Percentiles rank a stretch among this genome's conserved stretches.
phyloP scores from a whole-genome alignment of 2,329 filamentous ascomycete genomes.

The Leptographium radiaticola region DNA sequence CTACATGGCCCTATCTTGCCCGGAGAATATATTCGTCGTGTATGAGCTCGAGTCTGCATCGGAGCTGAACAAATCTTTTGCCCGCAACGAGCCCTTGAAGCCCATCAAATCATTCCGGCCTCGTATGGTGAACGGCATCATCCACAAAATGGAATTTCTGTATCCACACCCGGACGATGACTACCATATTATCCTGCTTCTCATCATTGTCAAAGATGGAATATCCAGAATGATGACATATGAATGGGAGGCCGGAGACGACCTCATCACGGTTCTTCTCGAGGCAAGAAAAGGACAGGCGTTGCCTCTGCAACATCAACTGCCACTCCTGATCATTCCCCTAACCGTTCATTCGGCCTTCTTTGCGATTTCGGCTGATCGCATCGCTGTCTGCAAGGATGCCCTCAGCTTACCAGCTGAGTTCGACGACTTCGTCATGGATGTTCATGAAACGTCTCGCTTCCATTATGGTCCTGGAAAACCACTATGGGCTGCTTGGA shows the following conservation, averaged over 20 bases:
- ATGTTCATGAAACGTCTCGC: slow-evolving; percentile 25
- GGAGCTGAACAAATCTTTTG: slow-evolving; percentile 37
- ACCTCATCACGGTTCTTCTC: slow-evolving; percentile 30
- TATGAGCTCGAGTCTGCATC: slow-evolving; percentile 52
- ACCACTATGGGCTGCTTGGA: slow-evolving; percentile 75
- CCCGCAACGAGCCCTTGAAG: slow-evolving; percentile 28
- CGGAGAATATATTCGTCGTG: slow-evolving; percentile 57
- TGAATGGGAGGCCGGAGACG: slow-evolving; percentile 44
- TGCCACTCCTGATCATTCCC: slow-evolving; percentile 61
- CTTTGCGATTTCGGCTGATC: slow-evolving; percentile 49
- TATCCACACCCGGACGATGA: slow-evolving; percentile 54
- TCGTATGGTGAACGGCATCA: slow-evolving; percentile 51
- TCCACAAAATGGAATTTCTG: slow-evolving; percentile 79
- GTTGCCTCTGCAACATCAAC: slow-evolving; percentile 36
- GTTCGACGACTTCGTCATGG: slow-evolving; percentile 31
- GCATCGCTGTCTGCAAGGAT: slow-evolving; percentile 43
- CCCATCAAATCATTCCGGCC: slow-evolving; percentile 40
- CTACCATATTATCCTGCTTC: slow-evolving; percentile 61
- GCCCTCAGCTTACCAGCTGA: slow-evolving; percentile 36
- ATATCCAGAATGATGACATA: slow-evolving; percentile 41
- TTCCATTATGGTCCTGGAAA: slow-evolving; percentile 31
- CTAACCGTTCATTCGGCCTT: slow-evolving; percentile 59
- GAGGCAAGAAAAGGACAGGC: slow-evolving; percentile 35
- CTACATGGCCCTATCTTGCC: slow-evolving; percentile 56
- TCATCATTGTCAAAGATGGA: slow-evolving; percentile 41